These are phyloP conservation scores for Pachyrhizus erosus DNA, from an alignment of 306 rosid species.

Conservation along the genomic window DNA sequence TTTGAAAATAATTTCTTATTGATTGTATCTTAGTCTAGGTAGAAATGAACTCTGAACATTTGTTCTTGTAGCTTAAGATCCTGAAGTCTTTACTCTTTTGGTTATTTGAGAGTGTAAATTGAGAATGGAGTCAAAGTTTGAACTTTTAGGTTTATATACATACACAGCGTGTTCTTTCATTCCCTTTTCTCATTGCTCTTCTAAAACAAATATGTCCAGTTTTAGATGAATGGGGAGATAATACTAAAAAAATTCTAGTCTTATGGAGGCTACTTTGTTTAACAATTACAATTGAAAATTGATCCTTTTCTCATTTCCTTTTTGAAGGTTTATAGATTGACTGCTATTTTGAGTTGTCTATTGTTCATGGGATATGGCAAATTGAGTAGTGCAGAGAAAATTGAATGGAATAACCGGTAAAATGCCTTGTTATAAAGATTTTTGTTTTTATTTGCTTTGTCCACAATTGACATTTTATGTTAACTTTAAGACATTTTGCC, in stretches of 20 bases:
- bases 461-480: constrained; percentile 29
- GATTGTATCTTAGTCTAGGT: constrained; percentile 3
- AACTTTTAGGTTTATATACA: constrained; percentile 9
- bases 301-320: constrained; percentile 31
- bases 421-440: constrained; percentile 42
- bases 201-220: neutral
- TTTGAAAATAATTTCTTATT: constrained; percentile 4
- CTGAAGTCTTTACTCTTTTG: constrained; percentile 8
- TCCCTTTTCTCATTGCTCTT: constrained; percentile 24
- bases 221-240: constrained; percentile 14
- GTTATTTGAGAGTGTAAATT: constrained; percentile 26
- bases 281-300: constrained; percentile 22
- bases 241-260: neutral
- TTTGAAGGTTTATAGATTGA: constrained; percentile 79
- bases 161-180: constrained; percentile 15
- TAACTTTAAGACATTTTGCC: constrained; percentile 21
- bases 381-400: constrained; percentile 59
- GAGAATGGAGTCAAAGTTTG: constrained; percentile 15
- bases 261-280: neutral
- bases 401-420: constrained; percentile 95
- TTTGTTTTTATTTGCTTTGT: constrained; percentile 31
- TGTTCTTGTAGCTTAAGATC: constrained; percentile 25
- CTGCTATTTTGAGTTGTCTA: constrained; percentile 60
- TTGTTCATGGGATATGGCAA: constrained; percentile 59
- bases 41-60: constrained; percentile 1